Percentiles rank a stretch among this genome's conserved stretches.
phyloP scores from a whole-genome alignment of 257 asterid species.

The Linderniella brevidens region DNA sequence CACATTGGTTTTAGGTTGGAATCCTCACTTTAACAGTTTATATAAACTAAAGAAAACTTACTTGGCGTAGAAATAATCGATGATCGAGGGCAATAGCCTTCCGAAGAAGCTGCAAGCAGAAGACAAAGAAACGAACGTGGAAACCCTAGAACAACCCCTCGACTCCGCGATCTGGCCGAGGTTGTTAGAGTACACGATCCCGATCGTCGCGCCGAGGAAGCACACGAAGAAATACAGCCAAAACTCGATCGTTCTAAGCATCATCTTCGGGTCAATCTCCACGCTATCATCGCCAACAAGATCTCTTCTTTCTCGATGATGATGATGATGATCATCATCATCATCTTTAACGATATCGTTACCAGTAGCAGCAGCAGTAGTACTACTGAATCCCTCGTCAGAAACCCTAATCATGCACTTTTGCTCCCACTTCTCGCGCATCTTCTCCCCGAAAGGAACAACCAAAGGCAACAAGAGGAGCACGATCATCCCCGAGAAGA shows the following conservation, averaged over 20 bases:
- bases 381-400: slow-evolving; percentile 11
- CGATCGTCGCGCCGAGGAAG: slow-evolving; percentile 55
- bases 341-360: too few relatives aligned
- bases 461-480: slow-evolving; percentile 27
- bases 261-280: slow-evolving; percentile 28
- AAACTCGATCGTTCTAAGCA: slow-evolving; percentile 44
- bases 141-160: slow-evolving; percentile 32
- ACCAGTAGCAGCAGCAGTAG: slow-evolving; percentile 6
- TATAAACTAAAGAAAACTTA: slow-evolving; percentile 7
- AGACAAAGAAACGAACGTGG: slow-evolving; percentile 48
- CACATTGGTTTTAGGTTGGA: too few relatives aligned
- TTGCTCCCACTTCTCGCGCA: slow-evolving; percentile 20
- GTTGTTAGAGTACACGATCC: slow-evolving; percentile 54
- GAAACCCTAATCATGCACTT: slow-evolving; percentile 38
- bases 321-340: too few relatives aligned
- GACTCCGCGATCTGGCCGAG: slow-evolving; percentile 70
- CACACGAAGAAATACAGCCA: slow-evolving; percentile 58
- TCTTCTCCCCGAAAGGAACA: slow-evolving; percentile 29
- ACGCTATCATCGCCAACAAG: neutral
- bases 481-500: slow-evolving; percentile 20
- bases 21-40: too few relatives aligned
- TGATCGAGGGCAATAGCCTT: slow-evolving; percentile 63
- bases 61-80: slow-evolving; percentile 36
- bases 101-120: slow-evolving; percentile 70
- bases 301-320: too few relatives aligned